Evolutionary conservation across 225 moss, liverwort and hornwort species (phyloP).

Genomic region (Asterella californica): DNA sequence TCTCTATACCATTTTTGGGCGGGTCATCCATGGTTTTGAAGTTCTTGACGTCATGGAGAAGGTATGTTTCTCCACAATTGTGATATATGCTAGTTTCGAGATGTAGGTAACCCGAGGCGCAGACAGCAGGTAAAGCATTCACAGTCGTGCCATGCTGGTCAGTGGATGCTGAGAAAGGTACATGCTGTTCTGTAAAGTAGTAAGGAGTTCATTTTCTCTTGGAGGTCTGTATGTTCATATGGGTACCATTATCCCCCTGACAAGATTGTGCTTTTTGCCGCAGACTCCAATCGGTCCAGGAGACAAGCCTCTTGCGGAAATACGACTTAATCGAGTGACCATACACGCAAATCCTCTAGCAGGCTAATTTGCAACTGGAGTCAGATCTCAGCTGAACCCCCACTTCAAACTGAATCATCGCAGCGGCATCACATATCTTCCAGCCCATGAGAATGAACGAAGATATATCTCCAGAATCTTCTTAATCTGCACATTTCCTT

Average conservation of each 20-base stretch:
- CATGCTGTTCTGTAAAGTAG: neutral
- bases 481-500: no score
- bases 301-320: constrained; percentile 96
- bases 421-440: neutral
- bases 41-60: constrained; percentile 99
- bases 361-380: constrained; percentile 37
- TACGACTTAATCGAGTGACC: constrained; percentile 83
- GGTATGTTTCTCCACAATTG: constrained; percentile 29
- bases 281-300: constrained; percentile 93
- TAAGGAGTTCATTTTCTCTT: neutral
- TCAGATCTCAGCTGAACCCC: neutral
- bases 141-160: neutral
- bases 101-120: neutral
- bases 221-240: neutral
- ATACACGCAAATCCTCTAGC: constrained; percentile 96
- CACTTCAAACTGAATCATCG: neutral
- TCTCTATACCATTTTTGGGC: constrained; percentile 90
- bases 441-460: no score
- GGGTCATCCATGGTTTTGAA: constrained; percentile 96
- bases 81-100: neutral
- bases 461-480: no score
- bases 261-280: constrained; percentile 19
- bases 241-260: neutral
- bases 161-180: neutral
- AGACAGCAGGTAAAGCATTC: neutral